Base-by-base conservation (phyloP, 1,284 basidiomycete species). In the Entoloma clypeatum region DNA sequence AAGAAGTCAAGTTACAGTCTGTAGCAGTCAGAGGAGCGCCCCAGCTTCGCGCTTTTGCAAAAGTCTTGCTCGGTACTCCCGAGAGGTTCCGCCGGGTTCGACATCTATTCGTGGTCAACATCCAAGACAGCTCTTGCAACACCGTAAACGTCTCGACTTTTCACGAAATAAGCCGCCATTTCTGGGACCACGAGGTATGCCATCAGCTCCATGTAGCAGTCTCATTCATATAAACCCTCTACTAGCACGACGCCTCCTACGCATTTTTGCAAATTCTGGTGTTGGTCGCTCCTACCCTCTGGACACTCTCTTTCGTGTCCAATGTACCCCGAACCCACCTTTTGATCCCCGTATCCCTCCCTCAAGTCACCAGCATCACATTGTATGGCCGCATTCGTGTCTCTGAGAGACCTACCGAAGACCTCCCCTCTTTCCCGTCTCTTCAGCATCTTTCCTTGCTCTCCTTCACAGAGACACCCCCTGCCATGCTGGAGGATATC, bases 1-100 rank as follows among this genome's bases (percentile, higher is more conserved):
- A 41, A 25, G 50, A 49, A 16, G 41, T 53, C 25, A 58, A 56
- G 39, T 53, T 56, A 25, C 59, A 61, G 26, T 57, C 54, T 4
- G 16, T 65, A 14, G 52, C 55, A 10, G 28, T 59, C n/a, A 28
- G 46, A 8, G 56, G 60, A 13, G 39, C 49, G 13, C 26, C 30
- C 9, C 48, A 57, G 47, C 44, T 62, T 10, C n/a, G 51, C 5
- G 33, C 35, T n/a, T 55, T 52, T 44, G 48, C 49, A 6, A 29
- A 36, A 7, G 41, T 56, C 26, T 38, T 60, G 16, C 28, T 44
- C 16, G 36, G 18, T 7, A 43, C 50, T 17, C 52, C 52, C 7
- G 40, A 48, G 2, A 6, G 47, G 25, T 39, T 43, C 35, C 44
- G 56, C 9, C 48, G 50, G 14, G 53, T 62, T 35, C 50, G 47